Base-by-base conservation (phyloP, 805 yeast genomes). In the Candida glaebosa region DNA sequence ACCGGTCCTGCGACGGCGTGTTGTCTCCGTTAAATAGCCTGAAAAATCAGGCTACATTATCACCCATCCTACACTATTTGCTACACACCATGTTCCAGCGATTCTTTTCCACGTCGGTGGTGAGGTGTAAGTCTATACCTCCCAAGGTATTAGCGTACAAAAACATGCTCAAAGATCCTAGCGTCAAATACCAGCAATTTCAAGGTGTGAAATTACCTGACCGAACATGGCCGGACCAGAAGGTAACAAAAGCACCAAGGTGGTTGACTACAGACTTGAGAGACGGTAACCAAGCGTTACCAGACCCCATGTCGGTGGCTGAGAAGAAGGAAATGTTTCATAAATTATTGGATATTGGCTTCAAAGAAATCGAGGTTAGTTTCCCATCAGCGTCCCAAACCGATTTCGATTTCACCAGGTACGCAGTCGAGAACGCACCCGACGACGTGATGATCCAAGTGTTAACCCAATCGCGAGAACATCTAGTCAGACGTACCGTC, bases 331-430 rank as follows among this genome's bases (percentile, higher is more conserved):
- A 78, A 54, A 83, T 83, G 58, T 84, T 83, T 71, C 81, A 81
- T 53, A 84, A 84, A 61, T 69, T 84, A 50, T 52, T 83, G 6
- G 87, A 83, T 43, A 69, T 84, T 43, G 91, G 91, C 2, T 83
- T 84, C 67, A 84, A 84, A 57, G 91, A 84, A 65, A 84, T 84
- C 53, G 91, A 84, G 62, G 91, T 84, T 36, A 71, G 87, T 2
- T 84, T 84, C 66, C 91, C 91, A 7, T 81, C 87, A 20, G 90
- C 90, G 3, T 83, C 89, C 3, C 90, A 84, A 58, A 82, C 87
- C 5, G 91, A 84, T 65, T 84, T 84, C 55, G 91, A 84, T 62
- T 84, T 84, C 69, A 84, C 91, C 17, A 70, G 89, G 45, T 84
- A 78, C 52, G 90, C 89, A 5, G 88, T 84, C 34, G 87, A 82